A percentile compares a stretch with the other conserved stretches of the same genome.
Evolutionary conservation across 345 rosid genomes (phyloP).

Genomic region (Camelina neglecta): DNA sequence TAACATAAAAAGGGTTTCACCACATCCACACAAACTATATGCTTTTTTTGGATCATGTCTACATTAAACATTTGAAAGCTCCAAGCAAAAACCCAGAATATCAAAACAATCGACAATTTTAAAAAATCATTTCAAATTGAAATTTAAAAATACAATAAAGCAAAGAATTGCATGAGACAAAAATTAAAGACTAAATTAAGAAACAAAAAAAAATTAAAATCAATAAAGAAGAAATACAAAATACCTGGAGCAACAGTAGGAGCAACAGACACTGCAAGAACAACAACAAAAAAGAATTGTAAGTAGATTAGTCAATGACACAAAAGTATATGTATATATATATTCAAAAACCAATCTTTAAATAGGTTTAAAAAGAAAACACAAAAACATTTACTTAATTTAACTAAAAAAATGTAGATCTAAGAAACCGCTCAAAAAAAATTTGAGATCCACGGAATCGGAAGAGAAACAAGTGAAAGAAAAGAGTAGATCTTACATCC

Average conservation of each 20-base stretch:
- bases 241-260: constrained; percentile 44
- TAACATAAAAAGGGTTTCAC: not conserved
- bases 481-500: constrained; percentile 38
- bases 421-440: not conserved
- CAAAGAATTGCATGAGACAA: constrained; percentile 13
- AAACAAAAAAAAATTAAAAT: not conserved
- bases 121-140: not conserved
- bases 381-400: not conserved
- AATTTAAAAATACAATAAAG: not conserved
- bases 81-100: not conserved
- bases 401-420: constrained; percentile 8
- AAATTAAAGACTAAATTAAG: not conserved
- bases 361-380: not conserved
- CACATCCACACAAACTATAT: not conserved
- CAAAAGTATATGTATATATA: too few relatives aligned
- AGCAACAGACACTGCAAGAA: constrained; percentile 38
- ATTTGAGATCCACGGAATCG: not conserved
- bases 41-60: not conserved
- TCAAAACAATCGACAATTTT: not conserved
- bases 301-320: not conserved
- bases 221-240: constrained; percentile 3
- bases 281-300: not conserved
- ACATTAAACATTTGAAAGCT: not conserved
- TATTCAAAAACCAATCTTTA: not conserved
- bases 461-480: not conserved